Percentiles rank a stretch among this genome's conserved stretches.
These are phyloP conservation scores for Westerdykella sp. DNA, from an alignment of 2,329 filamentous ascomycete species.

Conservation along the genomic window DNA sequence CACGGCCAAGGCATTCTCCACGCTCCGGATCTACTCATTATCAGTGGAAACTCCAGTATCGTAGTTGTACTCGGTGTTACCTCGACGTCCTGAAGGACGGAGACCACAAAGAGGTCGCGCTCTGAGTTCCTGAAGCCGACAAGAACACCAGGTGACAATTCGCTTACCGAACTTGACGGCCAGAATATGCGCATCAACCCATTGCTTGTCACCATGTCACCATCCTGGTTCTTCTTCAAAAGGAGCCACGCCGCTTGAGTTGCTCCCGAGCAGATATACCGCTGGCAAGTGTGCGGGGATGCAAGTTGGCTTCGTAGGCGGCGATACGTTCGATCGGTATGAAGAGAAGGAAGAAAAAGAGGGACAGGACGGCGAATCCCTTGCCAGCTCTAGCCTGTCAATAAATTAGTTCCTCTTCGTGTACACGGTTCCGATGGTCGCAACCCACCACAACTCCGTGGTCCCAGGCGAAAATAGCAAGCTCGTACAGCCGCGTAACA, in stretches of 20 bases:
- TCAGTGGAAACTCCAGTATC: slow-evolving; percentile 1
- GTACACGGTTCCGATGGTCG: slow-evolving; percentile 1
- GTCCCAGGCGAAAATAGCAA: slow-evolving; percentile 95
- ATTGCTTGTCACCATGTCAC: slow-evolving; percentile 62
- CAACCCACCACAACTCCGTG: slow-evolving; percentile 86
- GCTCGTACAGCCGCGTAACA: slow-evolving; percentile 91
- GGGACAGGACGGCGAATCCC: slow-evolving; percentile 73
- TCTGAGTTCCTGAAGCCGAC: slow-evolving; percentile 95
- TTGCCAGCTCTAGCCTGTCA: slow-evolving; percentile 72
- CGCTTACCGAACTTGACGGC: slow-evolving; percentile 77
- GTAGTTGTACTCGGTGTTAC: slow-evolving; percentile 41
- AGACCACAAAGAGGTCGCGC: slow-evolving; percentile 82
- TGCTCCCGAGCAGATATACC: slow-evolving; percentile 95
- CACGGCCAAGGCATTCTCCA: slow-evolving; percentile 79
- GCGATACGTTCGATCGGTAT: slow-evolving; percentile 81
- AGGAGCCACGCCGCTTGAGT: slow-evolving; percentile 86
- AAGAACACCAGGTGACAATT: slow-evolving; percentile 72
- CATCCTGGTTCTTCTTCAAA: slow-evolving; percentile 57
- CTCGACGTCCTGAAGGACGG: slow-evolving; percentile 85
- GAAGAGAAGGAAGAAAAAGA: slow-evolving; percentile 78
- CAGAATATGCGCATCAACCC: slow-evolving; percentile 97
- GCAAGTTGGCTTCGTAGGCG: slow-evolving; percentile 69
- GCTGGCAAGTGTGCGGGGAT: slow-evolving; percentile 69
- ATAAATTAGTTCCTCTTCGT: background rate
- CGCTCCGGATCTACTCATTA: slow-evolving; percentile 58